phyloP scores from a whole-genome alignment of 768 basidiomycete genomes.

The Phylloporus sp. region DNA sequence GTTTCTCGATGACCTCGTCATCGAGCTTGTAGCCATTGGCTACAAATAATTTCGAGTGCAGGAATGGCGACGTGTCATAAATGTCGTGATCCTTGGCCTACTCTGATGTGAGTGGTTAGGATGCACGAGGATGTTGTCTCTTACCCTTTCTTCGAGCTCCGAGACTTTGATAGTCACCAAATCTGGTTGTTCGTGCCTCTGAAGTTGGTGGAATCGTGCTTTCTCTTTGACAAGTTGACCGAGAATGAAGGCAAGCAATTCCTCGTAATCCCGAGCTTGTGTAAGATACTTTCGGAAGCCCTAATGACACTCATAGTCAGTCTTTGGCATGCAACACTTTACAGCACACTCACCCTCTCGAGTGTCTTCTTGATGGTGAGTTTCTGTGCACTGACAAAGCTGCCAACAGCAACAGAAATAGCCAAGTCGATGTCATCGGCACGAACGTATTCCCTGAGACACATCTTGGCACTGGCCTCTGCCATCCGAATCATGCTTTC shows the following conservation, averaged over 20 bases:
- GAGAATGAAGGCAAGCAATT: conserved; percentile 88
- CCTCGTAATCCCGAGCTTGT: conserved; percentile 93
- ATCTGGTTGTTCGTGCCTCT: conserved; percentile 72
- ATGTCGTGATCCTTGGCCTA: conserved; percentile 98
- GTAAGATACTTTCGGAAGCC: conserved; percentile 97
- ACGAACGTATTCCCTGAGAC: conserved; percentile 91
- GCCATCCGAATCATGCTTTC: conserved; percentile 99
- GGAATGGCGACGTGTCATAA: conserved; percentile 82
- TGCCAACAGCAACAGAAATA: conserved; percentile 90
- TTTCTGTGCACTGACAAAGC: conserved; percentile 96
- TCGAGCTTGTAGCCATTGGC: conserved; percentile 84
- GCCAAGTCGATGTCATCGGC: conserved; percentile 96
- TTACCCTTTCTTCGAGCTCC: conserved; percentile 84
- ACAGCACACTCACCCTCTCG: conserved; percentile 58
- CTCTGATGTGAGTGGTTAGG: conserved; percentile 9
- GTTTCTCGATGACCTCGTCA: conserved; percentile 65
- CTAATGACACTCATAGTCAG: conserved; percentile 39
- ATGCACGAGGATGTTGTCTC: conserved; percentile 21
- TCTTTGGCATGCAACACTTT: neutral
- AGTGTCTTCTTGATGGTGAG: conserved; percentile 98
- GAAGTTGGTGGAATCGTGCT: conserved; percentile 76
- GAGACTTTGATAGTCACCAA: conserved; percentile 67
- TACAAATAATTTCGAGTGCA: conserved; percentile 76
- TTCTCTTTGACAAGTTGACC: conserved; percentile 92
- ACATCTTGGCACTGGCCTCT: conserved; percentile 98